These are phyloP conservation scores for Blastobotrys americana DNA, from an alignment of 805 yeast species.

Conservation along the genomic window DNA sequence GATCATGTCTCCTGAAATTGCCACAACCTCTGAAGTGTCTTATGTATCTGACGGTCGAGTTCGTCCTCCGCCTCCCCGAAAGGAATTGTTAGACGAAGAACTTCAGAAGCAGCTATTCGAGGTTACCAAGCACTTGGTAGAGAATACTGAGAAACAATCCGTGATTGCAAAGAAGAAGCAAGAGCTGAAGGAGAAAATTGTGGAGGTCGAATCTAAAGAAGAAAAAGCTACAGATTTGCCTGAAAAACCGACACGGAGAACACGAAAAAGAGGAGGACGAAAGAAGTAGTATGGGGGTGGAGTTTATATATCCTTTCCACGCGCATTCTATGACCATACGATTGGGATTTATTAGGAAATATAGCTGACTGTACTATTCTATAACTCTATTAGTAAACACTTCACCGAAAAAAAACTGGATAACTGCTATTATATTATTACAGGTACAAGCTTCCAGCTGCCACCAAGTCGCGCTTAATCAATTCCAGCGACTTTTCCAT, in stretches of 20 bases:
- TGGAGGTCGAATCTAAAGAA: slow-evolving; percentile 11
- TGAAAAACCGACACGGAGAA: slow-evolving; percentile 1
- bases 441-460: slow-evolving; percentile 88
- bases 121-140: slow-evolving; percentile 49
- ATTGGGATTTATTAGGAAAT: background rate
- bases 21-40: slow-evolving; percentile 54
- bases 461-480: slow-evolving; percentile 92
- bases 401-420: background rate
- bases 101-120: slow-evolving; percentile 53
- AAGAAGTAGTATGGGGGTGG: too few species aligned
- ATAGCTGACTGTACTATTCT: background rate
- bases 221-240: slow-evolving; percentile 3
- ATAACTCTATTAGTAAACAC: too few species aligned
- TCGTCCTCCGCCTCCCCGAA: slow-evolving; percentile 43
- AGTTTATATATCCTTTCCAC: too few species aligned
- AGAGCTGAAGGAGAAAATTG: slow-evolving; percentile 20
- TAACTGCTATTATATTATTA: slow-evolving; percentile 16
- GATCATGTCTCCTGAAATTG: slow-evolving; percentile 62
- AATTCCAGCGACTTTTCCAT: slow-evolving; percentile 80
- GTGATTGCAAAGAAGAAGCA: slow-evolving; percentile 56
- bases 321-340: background rate
- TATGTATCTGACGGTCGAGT: slow-evolving; percentile 65
- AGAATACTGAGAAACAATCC: slow-evolving; percentile 56
- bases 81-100: slow-evolving; percentile 55
- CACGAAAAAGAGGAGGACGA: slow-evolving; percentile 1